These are phyloP conservation scores for Helicocarpus griseus DNA, from an alignment of 2,329 filamentous ascomycete genomes.

Conservation along the genomic window DNA sequence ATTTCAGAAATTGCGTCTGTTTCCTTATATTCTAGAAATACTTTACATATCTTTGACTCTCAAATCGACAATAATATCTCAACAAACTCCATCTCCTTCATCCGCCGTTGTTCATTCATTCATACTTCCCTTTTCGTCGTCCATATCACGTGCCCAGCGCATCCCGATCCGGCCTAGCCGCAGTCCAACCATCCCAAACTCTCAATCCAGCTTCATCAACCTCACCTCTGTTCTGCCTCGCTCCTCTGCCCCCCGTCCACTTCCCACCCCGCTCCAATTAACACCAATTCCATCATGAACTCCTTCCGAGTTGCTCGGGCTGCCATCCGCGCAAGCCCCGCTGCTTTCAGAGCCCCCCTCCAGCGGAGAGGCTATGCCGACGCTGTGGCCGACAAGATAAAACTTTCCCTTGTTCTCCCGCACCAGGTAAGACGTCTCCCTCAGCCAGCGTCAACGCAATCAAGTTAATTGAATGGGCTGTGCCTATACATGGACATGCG, in stretches of 20 bases:
- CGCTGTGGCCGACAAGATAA: constrained; percentile 85
- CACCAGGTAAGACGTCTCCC: constrained; percentile 72
- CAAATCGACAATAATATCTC: not conserved
- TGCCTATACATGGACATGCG: constrained; percentile 1
- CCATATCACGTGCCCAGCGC: not conserved
- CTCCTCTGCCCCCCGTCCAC: constrained; percentile 1
- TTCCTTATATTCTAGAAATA: not conserved
- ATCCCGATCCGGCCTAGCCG: not conserved
- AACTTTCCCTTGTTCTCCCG: constrained; percentile 93
- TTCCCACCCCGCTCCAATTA: constrained; percentile 14
- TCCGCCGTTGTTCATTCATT: not conserved
- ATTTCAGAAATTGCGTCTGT: too few relatives aligned
- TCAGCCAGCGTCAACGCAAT: constrained; percentile 5
- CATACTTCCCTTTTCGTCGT: not conserved
- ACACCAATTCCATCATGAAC: constrained; percentile 58
- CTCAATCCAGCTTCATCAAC: constrained; percentile 9
- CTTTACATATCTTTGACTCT: not conserved
- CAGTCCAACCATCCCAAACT: not conserved
- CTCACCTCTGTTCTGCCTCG: constrained; percentile 3
- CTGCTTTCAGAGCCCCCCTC: constrained; percentile 62
- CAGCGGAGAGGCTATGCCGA: constrained; percentile 89
- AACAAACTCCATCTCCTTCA: not conserved
- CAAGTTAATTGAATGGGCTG: constrained; percentile 2
- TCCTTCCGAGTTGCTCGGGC: constrained; percentile 84
- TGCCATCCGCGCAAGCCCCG: constrained; percentile 73